Percentiles rank a stretch among this genome's conserved stretches.
Conservation (phyloP, 768 basidiomycete species). For the Boletus rufocinnamomeus region DNA sequence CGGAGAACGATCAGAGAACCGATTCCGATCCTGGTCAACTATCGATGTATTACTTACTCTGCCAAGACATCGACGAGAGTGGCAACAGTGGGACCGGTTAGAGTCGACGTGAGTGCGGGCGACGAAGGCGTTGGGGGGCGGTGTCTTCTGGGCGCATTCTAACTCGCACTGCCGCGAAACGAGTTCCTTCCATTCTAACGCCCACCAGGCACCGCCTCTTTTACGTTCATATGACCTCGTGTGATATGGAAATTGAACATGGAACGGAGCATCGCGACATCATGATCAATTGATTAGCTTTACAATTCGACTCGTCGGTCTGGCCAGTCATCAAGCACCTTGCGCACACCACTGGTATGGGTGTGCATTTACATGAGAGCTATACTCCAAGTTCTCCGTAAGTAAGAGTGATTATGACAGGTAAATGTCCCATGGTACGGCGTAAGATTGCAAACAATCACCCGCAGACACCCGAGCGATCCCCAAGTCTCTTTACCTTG, state of each 20-base stretch:
- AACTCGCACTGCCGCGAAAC: neutral
- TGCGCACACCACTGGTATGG: neutral
- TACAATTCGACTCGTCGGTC: neutral
- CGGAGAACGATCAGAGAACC: neutral
- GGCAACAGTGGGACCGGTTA: neutral
- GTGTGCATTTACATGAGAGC: neutral
- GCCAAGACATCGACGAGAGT: slow-evolving; percentile 28
- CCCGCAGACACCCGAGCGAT: neutral
- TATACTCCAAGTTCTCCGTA: neutral
- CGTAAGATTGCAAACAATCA: neutral
- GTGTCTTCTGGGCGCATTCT: neutral
- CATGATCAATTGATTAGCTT: neutral
- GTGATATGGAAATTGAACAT: neutral
- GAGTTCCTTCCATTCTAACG: slow-evolving; percentile 7
- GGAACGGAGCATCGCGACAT: neutral
- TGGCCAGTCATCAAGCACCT: neutral
- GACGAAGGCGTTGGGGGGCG: neutral
- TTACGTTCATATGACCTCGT: neutral
- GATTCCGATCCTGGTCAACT: neutral
- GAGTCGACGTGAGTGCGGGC: neutral
- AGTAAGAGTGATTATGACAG: neutral
- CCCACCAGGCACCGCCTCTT: neutral
- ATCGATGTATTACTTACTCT: slow-evolving; percentile 22
- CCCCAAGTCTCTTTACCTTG: too few species aligned
- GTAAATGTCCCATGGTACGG: neutral